A percentile compares a stretch with the other conserved stretches of the same genome.
Evolutionary conservation across 192 early-diverging fungal genomes (phyloP).

Genomic region (Coemansia aciculifera): DNA sequence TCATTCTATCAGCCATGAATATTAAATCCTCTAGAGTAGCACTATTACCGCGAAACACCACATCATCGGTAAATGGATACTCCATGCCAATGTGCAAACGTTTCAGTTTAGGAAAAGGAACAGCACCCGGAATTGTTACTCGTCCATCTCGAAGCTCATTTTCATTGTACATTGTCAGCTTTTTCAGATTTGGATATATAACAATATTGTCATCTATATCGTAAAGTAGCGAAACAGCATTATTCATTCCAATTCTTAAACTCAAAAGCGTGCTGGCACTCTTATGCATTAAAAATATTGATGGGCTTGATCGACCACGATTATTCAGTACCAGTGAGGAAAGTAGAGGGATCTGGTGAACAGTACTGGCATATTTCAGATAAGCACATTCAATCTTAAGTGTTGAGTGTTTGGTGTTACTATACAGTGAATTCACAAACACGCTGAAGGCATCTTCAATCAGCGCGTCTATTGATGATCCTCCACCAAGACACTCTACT

Average conservation of each 20-base stretch:
- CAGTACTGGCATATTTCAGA: neutral
- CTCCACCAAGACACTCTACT: neutral
- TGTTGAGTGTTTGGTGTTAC: neutral
- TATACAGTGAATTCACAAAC: neutral
- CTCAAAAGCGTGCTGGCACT: neutral
- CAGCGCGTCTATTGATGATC: neutral
- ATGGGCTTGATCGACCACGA: neutral
- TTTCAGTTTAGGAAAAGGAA: constrained; percentile 3
- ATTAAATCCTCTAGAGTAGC: neutral
- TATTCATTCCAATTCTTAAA: neutral
- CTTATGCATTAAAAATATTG: neutral
- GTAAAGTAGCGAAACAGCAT: neutral
- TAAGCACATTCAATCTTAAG: neutral
- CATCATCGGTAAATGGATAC: constrained; percentile 14
- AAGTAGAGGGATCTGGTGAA: neutral
- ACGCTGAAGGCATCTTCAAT: neutral
- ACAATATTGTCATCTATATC: neutral
- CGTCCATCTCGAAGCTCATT: neutral
- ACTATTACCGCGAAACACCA: constrained; percentile 12
- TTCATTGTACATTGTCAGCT: neutral
- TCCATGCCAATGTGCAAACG: neutral
- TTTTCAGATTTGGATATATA: constrained; percentile 8
- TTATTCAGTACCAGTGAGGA: neutral
- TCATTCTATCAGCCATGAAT: neutral
- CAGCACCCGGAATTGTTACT: neutral